A percentile compares a stretch with the other conserved stretches of the same genome.
phyloP scores from a whole-genome alignment of 2,329 filamentous ascomycete genomes.

The Fusarium anthophilum region DNA sequence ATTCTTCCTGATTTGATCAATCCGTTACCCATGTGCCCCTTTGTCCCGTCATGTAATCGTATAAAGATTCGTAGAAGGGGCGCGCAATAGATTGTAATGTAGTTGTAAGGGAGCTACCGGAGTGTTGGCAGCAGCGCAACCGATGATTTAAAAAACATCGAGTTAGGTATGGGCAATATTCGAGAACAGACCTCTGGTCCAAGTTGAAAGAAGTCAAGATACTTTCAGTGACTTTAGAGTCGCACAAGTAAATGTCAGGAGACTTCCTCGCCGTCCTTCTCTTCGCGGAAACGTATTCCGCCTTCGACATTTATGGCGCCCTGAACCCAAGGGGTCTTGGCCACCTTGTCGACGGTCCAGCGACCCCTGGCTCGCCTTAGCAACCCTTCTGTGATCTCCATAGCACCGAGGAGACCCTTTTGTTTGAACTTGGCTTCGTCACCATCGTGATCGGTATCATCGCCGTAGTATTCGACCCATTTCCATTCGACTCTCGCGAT shows the following conservation, averaged over 20 bases:
- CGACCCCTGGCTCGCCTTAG: constrained; percentile 84
- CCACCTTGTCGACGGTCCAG: constrained; percentile 79
- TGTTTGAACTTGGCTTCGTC: constrained; percentile 68
- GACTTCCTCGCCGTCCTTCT: constrained; percentile 66
- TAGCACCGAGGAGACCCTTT: constrained; percentile 76
- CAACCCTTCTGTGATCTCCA: constrained; percentile 83
- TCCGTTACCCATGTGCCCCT: constrained; percentile 28
- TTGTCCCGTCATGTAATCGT: constrained; percentile 28
- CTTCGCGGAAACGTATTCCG: constrained; percentile 67
- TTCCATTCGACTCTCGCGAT: constrained; percentile 96
- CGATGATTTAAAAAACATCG: not conserved
- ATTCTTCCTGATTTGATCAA: constrained; percentile 15
- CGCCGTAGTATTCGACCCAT: constrained; percentile 86
- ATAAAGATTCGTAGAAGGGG: constrained; percentile 14
- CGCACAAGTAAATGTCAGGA: constrained; percentile 34
- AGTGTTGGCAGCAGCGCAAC: not conserved
- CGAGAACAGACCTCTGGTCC: not conserved
- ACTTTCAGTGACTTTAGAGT: not conserved
- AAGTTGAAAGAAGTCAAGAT: not conserved
- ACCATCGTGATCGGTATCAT: constrained; percentile 86
- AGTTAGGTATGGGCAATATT: not conserved
- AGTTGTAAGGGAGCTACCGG: constrained; percentile 2
- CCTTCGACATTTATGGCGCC: constrained; percentile 75
- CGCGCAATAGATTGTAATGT: constrained; percentile 19
- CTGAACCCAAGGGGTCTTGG: constrained; percentile 77